phyloP scores from a whole-genome alignment of 805 yeast genomes.

The Brettanomyces naardenensis region DNA sequence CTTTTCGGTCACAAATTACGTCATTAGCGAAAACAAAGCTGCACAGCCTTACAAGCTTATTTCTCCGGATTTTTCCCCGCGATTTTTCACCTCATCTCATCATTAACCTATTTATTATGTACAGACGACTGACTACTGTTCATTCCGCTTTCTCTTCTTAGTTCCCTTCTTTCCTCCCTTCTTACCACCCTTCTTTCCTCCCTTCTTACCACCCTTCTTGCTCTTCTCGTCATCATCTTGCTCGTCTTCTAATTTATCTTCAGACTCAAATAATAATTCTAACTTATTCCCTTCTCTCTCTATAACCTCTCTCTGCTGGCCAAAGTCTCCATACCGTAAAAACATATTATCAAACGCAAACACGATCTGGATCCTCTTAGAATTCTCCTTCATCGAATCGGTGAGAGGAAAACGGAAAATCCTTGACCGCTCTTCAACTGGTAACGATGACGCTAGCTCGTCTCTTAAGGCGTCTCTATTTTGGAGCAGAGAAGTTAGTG shows the following conservation, averaged over 20 bases:
- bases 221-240: conserved; percentile 4
- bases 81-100: too few species aligned
- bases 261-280: conserved; percentile 19
- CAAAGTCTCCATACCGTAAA: conserved; percentile 36
- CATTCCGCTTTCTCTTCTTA: too few species aligned
- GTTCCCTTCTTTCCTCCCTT: too few species aligned
- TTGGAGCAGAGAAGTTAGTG: conserved; percentile 2
- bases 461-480: neutral
- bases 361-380: conserved; percentile 22
- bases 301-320: conserved; percentile 22
- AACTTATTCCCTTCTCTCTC: conserved; percentile 22
- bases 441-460: neutral
- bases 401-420: conserved; percentile 15
- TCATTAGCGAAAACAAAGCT: too few species aligned
- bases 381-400: conserved; percentile 17
- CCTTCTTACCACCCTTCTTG: too few species aligned
- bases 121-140: too few species aligned
- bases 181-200: too few species aligned
- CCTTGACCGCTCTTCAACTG: conserved; percentile 15
- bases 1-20: too few species aligned
- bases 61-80: too few species aligned
- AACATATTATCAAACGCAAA: conserved; percentile 67
- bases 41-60: too few species aligned
- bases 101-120: too few species aligned
- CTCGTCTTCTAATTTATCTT: conserved; percentile 15